A percentile compares a stretch with the other conserved stretches of the same genome.
phyloP scores from a whole-genome alignment of 116 monocot species.

The Zostera marina region DNA sequence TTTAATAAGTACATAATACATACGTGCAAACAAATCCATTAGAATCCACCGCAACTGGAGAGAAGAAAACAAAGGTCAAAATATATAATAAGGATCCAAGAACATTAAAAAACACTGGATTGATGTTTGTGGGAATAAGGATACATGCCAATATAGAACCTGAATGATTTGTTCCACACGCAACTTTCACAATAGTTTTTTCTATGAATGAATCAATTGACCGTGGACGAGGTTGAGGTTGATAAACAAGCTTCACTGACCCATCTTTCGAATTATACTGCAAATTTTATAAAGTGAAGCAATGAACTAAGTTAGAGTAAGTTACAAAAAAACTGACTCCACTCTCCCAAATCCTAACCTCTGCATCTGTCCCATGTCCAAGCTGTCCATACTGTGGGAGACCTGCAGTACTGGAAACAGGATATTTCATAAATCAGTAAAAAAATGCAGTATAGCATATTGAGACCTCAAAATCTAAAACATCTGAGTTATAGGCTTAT shows the following conservation, averaged over 20 bases:
- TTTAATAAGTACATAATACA: constrained; percentile 11
- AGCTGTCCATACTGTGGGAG: constrained; percentile 99
- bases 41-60: constrained; percentile 92
- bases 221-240: constrained; percentile 83
- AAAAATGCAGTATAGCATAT: background rate
- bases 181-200: constrained; percentile 83
- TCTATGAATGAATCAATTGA: constrained; percentile 60
- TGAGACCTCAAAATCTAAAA: background rate
- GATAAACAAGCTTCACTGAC: constrained; percentile 75
- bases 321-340: constrained; percentile 2
- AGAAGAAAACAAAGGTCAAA: constrained; percentile 8
- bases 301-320: background rate
- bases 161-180: constrained; percentile 98
- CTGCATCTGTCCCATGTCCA: constrained; percentile 96
- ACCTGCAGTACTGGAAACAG: constrained; percentile 59
- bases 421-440: background rate
- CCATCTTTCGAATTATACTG: constrained; percentile 91
- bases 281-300: constrained; percentile 4
- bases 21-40: constrained; percentile 97
- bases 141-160: constrained; percentile 28
- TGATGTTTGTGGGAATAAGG: background rate
- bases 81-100: constrained; percentile 1
- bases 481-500: background rate
- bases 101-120: constrained; percentile 4
- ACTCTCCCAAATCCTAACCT: constrained; percentile 20